A percentile compares a stretch with the other conserved stretches of the same genome.
Evolutionary conservation across 2,329 filamentous ascomycete genomes (phyloP).

Genomic region (Rhexocercosporidium sp.): DNA sequence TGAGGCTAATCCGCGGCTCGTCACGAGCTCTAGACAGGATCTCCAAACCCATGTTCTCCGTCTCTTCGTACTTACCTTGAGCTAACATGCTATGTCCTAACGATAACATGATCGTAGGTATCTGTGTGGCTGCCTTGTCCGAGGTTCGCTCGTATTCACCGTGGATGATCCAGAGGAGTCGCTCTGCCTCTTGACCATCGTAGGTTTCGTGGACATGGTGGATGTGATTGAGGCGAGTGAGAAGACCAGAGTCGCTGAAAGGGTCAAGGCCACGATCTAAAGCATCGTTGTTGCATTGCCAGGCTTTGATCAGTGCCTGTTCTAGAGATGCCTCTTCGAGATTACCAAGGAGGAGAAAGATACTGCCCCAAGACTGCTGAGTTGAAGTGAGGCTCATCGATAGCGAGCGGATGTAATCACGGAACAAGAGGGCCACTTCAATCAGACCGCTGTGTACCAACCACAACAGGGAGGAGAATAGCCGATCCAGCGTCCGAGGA

Average conservation of each 20-base stretch:
- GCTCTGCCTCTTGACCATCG: background rate
- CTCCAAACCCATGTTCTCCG: background rate
- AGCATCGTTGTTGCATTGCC: background rate
- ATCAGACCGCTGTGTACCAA: background rate
- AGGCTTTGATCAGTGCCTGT: background rate
- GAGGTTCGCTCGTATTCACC: background rate
- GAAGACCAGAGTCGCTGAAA: background rate
- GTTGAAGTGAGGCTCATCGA: background rate
- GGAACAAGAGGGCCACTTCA: background rate
- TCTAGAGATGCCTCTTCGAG: background rate
- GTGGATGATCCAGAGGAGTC: background rate
- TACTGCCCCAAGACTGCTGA: background rate
- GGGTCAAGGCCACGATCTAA: background rate
- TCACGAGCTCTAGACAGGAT: background rate
- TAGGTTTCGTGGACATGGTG: background rate
- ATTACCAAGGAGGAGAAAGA: background rate
- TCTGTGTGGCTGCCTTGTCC: background rate
- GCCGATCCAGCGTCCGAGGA: background rate
- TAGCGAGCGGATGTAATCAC: background rate
- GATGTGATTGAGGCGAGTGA: background rate
- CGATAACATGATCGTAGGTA: background rate
- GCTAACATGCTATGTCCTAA: background rate
- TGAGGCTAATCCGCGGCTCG: background rate
- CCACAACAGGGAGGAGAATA: background rate
- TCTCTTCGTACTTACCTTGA: background rate